Conservation (phyloP, 2,329 filamentous ascomycete genomes). For the Neospermospora avenae region DNA sequence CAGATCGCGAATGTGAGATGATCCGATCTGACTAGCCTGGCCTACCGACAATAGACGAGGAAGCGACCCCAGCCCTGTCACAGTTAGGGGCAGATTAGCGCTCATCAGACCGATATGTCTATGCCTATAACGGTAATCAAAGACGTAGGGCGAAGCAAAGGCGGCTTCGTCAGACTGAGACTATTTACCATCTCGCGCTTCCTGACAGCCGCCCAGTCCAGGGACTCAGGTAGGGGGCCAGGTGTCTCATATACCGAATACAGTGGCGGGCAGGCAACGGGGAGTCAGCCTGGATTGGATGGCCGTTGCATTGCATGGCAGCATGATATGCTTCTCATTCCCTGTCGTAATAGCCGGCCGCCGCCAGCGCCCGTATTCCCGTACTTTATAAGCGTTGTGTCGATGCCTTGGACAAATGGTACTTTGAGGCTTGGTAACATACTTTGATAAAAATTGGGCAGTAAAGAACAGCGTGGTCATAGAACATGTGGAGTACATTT, state of each 20-base stretch:
- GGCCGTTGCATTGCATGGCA: not conserved
- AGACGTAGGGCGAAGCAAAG: not conserved
- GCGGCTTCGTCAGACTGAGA: no score
- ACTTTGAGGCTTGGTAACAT: no score
- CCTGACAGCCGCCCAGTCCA: slow-evolving; percentile 6
- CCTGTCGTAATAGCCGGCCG: not conserved
- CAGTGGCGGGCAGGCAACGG: not conserved
- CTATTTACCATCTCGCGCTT: slow-evolving; percentile 10
- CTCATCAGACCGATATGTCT: not conserved
- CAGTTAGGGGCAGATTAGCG: not conserved
- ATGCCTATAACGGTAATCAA: slow-evolving; percentile 9
- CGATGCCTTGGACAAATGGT: no score
- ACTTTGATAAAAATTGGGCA: no score
- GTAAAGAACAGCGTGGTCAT: slow-evolving; percentile 6
- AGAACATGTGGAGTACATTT: slow-evolving; percentile 29
- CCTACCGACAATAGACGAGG: slow-evolving; percentile 10
- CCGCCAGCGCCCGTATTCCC: not conserved
- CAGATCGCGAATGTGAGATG: slow-evolving; percentile 3
- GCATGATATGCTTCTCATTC: not conserved
- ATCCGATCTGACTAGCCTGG: slow-evolving; percentile 6
- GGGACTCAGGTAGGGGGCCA: not conserved
- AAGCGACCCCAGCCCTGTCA: slow-evolving; percentile 11
- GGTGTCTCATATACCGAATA: not conserved
- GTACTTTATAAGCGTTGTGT: no score
- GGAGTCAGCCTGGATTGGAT: not conserved